Evolutionary conservation across 768 basidiomycete species (phyloP).

Genomic region (Tulasnella sp.): DNA sequence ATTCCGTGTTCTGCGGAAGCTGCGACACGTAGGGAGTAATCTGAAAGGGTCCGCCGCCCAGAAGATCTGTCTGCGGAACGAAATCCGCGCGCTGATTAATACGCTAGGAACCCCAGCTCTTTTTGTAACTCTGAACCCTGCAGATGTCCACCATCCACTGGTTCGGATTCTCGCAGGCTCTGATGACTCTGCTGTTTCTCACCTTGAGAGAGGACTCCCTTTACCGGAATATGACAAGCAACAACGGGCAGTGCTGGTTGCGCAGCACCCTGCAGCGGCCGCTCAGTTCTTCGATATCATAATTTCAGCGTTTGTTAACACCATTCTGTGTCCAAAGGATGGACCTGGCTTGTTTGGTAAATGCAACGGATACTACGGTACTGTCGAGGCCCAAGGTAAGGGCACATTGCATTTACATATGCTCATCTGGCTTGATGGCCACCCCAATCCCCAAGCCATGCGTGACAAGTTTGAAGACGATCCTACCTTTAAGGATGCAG

Average conservation of each 20-base stretch:
- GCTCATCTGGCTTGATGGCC: conserved; percentile 6
- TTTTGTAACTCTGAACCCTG: conserved; percentile 42
- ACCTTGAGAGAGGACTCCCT: conserved; percentile 23
- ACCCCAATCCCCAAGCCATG: conserved; percentile 5
- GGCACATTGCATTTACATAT: conserved; percentile 11
- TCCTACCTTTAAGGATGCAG: background rate
- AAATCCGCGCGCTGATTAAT: conserved; percentile 34
- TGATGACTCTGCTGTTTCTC: conserved; percentile 34
- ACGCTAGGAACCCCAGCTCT: conserved; percentile 36
- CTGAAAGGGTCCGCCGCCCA: conserved; percentile 30
- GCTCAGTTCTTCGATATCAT: conserved; percentile 40
- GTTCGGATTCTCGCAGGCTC: conserved; percentile 36
- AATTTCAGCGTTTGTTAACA: conserved; percentile 33
- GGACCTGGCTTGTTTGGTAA: conserved; percentile 10
- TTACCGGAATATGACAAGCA: background rate
- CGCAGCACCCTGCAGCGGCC: conserved; percentile 36
- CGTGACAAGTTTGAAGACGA: background rate
- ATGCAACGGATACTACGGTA: background rate
- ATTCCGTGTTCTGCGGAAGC: background rate
- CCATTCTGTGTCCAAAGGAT: background rate
- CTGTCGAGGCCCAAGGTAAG: conserved; percentile 12
- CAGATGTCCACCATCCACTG: conserved; percentile 38
- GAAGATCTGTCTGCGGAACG: conserved; percentile 32
- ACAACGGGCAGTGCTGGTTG: conserved; percentile 34
- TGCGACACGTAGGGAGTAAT: background rate